Evolutionary conservation across 2,329 filamentous ascomycete species (phyloP), one percentile per base, ranked within the genome.

Genomic region (Sporothrix schenckii): DNA sequence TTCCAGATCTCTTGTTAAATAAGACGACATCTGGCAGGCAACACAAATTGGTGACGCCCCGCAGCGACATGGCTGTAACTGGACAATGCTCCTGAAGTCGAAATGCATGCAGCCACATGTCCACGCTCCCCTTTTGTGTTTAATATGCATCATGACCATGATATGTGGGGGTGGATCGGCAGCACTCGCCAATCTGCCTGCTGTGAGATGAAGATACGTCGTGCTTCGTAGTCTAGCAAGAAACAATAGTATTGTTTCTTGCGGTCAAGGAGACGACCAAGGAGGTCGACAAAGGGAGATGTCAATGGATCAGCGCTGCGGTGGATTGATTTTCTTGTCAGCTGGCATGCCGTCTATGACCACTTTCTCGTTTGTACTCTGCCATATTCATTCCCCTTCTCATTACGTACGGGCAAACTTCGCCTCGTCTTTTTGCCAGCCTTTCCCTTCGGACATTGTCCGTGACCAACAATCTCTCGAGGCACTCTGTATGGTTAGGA

Each of bases 331-430:
- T 41, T 41, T 11, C 19, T 60, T 19, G 34, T 60, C 34, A 41
- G 56, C 19, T 60, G 56, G 30, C 27, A 5, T 30, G 4, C 27
- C 27, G 21, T 4, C 1, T 19, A 24, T 24, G 24, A 24, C 24
- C 24, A n/a, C 4, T 5, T 13, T 60, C 5, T 4, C 14, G 56
- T 41, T 39, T 11, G 30, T 19, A 16, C 30, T 60, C 4, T 60
- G 30, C 19, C 21, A 60, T 60, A 11, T 21, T 60, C 34, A 39
- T 41, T 24, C 34, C 21, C 34, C 56, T 44, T 21, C 5, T 19
- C 56, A 44, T 44, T 60, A 60, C 56, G 56, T 60, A 44, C 41
- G 4, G 56, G 19, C 34, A 60, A 21, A 19, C 34, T 41, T 41
- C 56, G 19, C 34, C 54, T 58, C 54, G n/a, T 56, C 30, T 34